These are phyloP conservation scores for Dioscorea dumetorum DNA, from an alignment of 106 monocot genomes.

Conservation along the genomic window DNA sequence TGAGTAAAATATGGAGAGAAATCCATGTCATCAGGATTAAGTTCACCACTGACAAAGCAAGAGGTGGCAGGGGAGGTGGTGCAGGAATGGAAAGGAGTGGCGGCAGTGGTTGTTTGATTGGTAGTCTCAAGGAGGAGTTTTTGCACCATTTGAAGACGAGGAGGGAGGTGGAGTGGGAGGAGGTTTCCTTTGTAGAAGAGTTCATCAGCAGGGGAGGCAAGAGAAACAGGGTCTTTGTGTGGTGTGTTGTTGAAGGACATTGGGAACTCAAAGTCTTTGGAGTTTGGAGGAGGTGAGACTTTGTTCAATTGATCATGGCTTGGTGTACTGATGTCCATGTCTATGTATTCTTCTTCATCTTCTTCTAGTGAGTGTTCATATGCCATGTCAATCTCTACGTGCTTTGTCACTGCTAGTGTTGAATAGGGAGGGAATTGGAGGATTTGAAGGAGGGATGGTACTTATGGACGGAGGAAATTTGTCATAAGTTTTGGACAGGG, in stretches of 20 bases:
- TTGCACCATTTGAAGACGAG: slow-evolving; percentile 54
- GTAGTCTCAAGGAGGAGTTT: slow-evolving; percentile 22
- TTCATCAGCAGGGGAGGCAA: slow-evolving; percentile 61
- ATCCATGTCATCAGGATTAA: slow-evolving; percentile 32
- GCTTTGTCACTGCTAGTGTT: too few relatives aligned
- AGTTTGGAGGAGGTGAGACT: slow-evolving; percentile 15
- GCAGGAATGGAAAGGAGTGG: slow-evolving; percentile 62
- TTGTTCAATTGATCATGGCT: slow-evolving; percentile 9
- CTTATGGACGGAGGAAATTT: too few relatives aligned
- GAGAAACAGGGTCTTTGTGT: slow-evolving; percentile 9
- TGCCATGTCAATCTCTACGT: not conserved
- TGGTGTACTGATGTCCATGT: slow-evolving; percentile 50
- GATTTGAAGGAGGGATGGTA: too few relatives aligned
- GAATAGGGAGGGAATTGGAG: too few relatives aligned
- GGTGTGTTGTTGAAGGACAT: slow-evolving; percentile 14
- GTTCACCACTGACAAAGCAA: slow-evolving; percentile 52
- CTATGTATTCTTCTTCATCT: slow-evolving; percentile 40
- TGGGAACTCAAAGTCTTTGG: slow-evolving; percentile 62
- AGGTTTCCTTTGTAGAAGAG: slow-evolving; percentile 74
- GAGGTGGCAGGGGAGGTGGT: slow-evolving; percentile 58
- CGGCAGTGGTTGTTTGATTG: slow-evolving; percentile 1
- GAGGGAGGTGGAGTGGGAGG: slow-evolving; percentile 77
- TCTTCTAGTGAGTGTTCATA: slow-evolving; percentile 23
- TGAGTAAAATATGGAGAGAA: slow-evolving; percentile 8
- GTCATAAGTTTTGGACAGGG: too few relatives aligned